Evolutionary conservation across 805 yeast genomes (phyloP).

Genomic region (Myxozyma melibiosi): DNA sequence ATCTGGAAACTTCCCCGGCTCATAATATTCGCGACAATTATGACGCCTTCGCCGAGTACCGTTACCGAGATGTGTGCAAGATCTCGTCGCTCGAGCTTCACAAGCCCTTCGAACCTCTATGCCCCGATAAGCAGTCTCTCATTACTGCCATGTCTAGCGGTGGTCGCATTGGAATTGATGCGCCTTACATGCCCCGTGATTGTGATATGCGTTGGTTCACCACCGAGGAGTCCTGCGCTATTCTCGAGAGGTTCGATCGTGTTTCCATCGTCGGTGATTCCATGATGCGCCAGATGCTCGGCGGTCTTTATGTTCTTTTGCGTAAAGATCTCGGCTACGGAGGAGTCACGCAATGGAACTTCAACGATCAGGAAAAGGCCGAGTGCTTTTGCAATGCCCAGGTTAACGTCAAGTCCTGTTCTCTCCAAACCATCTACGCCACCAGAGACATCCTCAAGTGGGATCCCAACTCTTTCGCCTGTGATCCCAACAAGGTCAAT

Average conservation of each 20-base stretch:
- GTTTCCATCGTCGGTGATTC: conserved; percentile 30
- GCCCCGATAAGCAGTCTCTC: conserved; percentile 24
- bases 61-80: conserved; percentile 29
- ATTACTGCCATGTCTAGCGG: conserved; percentile 32
- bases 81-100: conserved; percentile 33
- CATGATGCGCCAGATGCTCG: conserved; percentile 35
- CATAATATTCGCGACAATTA: conserved; percentile 23
- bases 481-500: conserved; percentile 29
- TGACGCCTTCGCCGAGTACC: conserved; percentile 32
- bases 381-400: conserved; percentile 35
- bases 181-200: conserved; percentile 34
- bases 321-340: conserved; percentile 33
- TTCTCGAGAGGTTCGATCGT: conserved; percentile 32
- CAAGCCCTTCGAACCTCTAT: conserved; percentile 32
- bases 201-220: conserved; percentile 35
- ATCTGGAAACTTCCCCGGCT: neutral
- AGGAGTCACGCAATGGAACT: conserved; percentile 33
- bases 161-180: conserved; percentile 32
- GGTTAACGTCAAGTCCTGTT: conserved; percentile 32
- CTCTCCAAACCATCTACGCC: conserved; percentile 28
- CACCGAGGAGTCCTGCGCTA: conserved; percentile 27
- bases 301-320: conserved; percentile 29
- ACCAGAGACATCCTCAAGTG: conserved; percentile 25
- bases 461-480: conserved; percentile 33
- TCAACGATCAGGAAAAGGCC: conserved; percentile 31